A percentile compares a stretch with the other conserved stretches of the same genome.
These are phyloP conservation scores for Trametes hirsuta DNA, from an alignment of 1,284 basidiomycete species.

Conservation along the genomic window DNA sequence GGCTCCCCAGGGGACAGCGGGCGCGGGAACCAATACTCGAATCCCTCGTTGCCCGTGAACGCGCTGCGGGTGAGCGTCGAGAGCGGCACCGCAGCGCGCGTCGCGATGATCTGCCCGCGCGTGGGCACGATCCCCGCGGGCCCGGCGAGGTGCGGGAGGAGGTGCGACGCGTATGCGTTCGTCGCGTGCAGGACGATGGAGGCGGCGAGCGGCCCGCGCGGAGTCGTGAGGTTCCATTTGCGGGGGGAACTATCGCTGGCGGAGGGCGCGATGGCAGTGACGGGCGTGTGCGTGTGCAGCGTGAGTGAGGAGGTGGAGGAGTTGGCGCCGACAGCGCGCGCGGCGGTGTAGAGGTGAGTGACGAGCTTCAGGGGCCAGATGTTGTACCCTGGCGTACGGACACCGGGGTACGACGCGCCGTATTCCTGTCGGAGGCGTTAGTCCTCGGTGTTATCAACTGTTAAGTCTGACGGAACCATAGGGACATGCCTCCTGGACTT, in stretches of 20 bases:
- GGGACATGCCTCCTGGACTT: constrained; percentile 49
- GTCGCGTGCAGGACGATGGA: constrained; percentile 77
- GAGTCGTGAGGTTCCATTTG: constrained; percentile 58
- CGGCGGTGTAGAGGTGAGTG: constrained; percentile 58
- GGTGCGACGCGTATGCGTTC: constrained; percentile 75
- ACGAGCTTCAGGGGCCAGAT: constrained; percentile 81
- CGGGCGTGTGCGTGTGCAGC: constrained; percentile 74
- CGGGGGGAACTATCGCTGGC: constrained; percentile 21
- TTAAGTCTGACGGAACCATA: background rate
- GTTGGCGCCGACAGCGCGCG: constrained; percentile 31
- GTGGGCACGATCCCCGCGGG: constrained; percentile 65
- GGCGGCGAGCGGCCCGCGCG: constrained; percentile 60
- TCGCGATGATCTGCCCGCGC: constrained; percentile 73
- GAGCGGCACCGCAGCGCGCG: constrained; percentile 51
- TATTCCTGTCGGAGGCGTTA: constrained; percentile 45
- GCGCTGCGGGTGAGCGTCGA: constrained; percentile 35
- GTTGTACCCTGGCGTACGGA: constrained; percentile 58
- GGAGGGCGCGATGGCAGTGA: constrained; percentile 45
- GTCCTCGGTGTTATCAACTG: no score
- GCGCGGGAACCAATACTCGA: constrained; percentile 84
- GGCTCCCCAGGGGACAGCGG: constrained; percentile 40
- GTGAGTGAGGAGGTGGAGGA: constrained; percentile 44
- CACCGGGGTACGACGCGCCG: constrained; percentile 56
- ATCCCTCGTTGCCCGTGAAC: constrained; percentile 47
- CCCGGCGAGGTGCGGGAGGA: constrained; percentile 61